Base-by-base conservation (phyloP, 1,139 yeast species). In the Hansenula sp. region DNA sequence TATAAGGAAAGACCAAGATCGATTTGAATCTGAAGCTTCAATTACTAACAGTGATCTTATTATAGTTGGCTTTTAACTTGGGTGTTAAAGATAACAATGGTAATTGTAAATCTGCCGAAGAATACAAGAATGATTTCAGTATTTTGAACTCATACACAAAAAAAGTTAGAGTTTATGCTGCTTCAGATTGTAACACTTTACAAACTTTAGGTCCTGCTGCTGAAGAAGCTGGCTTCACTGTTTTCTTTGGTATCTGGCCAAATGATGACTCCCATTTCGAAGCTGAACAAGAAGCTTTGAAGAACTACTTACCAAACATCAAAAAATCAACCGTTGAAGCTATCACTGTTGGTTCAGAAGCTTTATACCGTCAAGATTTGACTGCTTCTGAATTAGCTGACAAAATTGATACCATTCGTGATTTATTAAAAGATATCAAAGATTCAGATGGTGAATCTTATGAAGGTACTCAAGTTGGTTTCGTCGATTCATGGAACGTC, bases 401-500 rank as follows among this genome's bases (percentile, higher is more conserved):
- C 55, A 76, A 74, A 61, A 87, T 89, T 59, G 51, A 63, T 47
- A 78, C 76, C 40, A 66, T 88, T 63, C 84, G 80, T 67, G 62
- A 66, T 36, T 70, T 79, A 41, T 62, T 89, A 51, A 62, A 72
- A 38, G 73, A 63, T 53, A 81, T 90, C 65, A 71, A 74, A 51
- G 97, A 88, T 69, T 83, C 84, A 63, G 72, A 88, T 58, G 97
- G 97, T 58, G 71, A 83, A 58, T 79, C 91, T 25, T 90, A 83
- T 68, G 61, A 74, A 43, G 74, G 75, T 54, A 76, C 79, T 43
- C 90, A 82, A 51, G 96, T 91, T 53, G 98, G 98, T 52, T 82
- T 89, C 51, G 97, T 88, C 55, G 98, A 93, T 68, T 89, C 97
- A 2, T 91, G 99, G 98, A 88, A 91, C 68, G 76, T 86, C 50